A percentile compares a stretch with the other conserved stretches of the same genome.
These are phyloP conservation scores for Perkinsus olseni DNA, from an alignment of 169 alveolate species.

Conservation along the genomic window DNA sequence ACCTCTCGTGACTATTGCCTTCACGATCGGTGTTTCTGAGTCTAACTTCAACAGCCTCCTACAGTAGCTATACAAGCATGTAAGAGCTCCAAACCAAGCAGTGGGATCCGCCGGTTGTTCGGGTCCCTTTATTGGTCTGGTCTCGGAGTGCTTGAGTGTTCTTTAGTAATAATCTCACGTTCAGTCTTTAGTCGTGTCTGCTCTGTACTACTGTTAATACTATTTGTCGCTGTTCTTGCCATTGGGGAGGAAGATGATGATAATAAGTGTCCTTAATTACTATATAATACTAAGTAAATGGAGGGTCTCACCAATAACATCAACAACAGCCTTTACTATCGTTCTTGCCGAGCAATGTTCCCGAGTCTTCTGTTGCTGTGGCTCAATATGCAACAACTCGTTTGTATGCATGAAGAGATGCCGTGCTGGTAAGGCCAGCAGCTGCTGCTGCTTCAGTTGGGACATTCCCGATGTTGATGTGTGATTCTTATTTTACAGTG, in stretches of 20 bases:
- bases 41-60: background rate
- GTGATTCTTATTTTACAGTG: background rate
- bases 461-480: background rate
- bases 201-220: background rate
- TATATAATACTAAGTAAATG: background rate
- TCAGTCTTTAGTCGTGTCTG: background rate
- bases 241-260: background rate
- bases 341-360: background rate
- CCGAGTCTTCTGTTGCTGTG: background rate
- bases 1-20: too few species aligned
- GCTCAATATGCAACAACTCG: background rate
- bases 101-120: background rate
- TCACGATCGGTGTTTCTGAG: too few species aligned
- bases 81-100: background rate
- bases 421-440: background rate
- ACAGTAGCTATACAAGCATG: background rate
- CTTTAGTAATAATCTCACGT: background rate
- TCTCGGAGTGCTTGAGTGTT: background rate
- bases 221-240: background rate
- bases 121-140: background rate
- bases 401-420: background rate
- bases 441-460: background rate
- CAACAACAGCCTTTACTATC: background rate
- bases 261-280: background rate
- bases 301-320: background rate